These are phyloP conservation scores for Deuterostichococcus epilithicus DNA, from an alignment of 139 green algal genomes.

Conservation along the genomic window DNA sequence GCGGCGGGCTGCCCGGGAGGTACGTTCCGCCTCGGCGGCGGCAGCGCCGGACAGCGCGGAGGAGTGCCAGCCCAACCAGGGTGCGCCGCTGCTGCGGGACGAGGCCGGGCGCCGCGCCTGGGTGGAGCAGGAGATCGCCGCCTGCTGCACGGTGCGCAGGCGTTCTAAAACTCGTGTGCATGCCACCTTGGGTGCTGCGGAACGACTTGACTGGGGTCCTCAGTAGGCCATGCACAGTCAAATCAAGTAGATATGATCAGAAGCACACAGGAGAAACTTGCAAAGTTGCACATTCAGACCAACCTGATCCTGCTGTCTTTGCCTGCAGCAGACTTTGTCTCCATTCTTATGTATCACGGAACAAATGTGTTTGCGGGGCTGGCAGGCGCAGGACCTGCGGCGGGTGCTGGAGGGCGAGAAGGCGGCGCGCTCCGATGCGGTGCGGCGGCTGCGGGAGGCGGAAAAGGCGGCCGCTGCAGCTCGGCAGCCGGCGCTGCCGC, in stretches of 20 bases:
- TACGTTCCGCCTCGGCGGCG: too few relatives aligned
- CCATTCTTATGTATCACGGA: background rate
- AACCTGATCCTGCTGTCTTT: too few relatives aligned
- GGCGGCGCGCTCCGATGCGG: conserved; percentile 48
- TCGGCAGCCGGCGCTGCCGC: background rate
- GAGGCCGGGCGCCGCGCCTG: conserved; percentile 63
- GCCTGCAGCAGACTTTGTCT: too few relatives aligned
- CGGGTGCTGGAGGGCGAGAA: conserved; percentile 78
- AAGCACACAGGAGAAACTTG: too few relatives aligned
- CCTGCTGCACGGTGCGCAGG: conserved; percentile 54
- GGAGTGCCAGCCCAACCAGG: conserved; percentile 65
- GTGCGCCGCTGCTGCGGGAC: conserved; percentile 61
- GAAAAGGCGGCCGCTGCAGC: conserved; percentile 52
- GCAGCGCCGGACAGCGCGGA: background rate
- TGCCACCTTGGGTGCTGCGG: background rate
- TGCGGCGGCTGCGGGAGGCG: conserved; percentile 48
- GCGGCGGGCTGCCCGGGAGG: background rate
- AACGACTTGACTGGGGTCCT: background rate
- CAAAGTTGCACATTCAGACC: too few relatives aligned
- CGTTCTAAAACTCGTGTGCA: background rate
- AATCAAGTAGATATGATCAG: too few relatives aligned
- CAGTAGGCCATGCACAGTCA: too few relatives aligned
- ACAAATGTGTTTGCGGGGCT: background rate
- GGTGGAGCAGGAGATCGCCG: conserved; percentile 77
- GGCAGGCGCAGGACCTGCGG: conserved; percentile 22